Evolutionary conservation across 495 filamentous ascomycete species (phyloP), one percentile per base, ranked within the genome.

Genomic region (Neurospora pannonica): DNA sequence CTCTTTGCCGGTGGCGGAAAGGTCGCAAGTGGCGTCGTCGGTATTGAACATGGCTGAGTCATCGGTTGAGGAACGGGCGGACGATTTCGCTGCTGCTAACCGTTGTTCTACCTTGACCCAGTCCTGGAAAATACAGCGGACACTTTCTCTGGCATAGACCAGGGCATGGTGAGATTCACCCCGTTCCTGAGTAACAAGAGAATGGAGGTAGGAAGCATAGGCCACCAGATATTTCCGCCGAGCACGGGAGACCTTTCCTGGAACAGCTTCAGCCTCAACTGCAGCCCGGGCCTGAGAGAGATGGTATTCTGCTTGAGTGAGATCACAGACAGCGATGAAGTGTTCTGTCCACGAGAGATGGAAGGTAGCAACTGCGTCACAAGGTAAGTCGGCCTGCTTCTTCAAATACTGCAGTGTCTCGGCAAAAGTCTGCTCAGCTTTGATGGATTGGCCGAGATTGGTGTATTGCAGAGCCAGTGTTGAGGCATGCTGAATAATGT

Each of bases 311-410:
- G 91, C 88, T 74, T 89, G 88, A 36, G 90, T 86, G 10, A 86
- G 81, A 19, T 91, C 90, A 24, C 90, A 92, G 38, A 91, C 88
- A 17, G 87, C 87, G 7, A 97, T 81, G 31, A 92, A 84, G 80
- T 94, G 93, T 75, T 97, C 92, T 0, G 91, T 91, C 74, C 89
- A 89, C 8, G 90, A 89, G 3, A 98, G 77, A 70, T 94, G 88
- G 78, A 90, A 92, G 13, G 70, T 71, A 81, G 88, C 71, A 90
- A 82, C 38, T 74, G 81, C 78, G 11, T 84, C 83, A n/a, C 74
- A 74, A 0, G 76, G 71, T 9, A 77, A 15, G 2, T 34, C 71
- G 2, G 72, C 70, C 8, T 76, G 75, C 17, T 60, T 24, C 69
- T 76, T 75, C 8, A 80, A 73, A 37, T 84, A 76, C 15, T 74